Base-by-base conservation (phyloP, 2,329 filamentous ascomycete genomes). In the Plenodomus biglobosus region DNA sequence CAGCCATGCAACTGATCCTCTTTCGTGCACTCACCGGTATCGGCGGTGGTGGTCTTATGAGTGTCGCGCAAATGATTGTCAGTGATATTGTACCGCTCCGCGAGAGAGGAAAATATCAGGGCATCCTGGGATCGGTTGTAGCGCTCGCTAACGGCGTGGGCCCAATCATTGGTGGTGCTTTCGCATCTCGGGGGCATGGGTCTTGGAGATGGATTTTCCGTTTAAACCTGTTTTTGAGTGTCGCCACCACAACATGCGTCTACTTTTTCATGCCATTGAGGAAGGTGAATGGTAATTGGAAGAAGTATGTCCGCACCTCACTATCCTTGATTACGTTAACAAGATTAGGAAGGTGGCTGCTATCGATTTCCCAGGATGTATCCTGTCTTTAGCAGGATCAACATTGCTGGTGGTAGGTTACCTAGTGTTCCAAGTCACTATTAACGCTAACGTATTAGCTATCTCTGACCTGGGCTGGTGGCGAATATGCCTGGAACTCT, bases 1-100 rank as follows among this genome's bases (percentile, higher is more conserved):
- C 78, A 15, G 80, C 82, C 69, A 75, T 60, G 1, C 56, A 60
- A 41, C 46, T 87, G 24, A 86, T 85, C 65, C 73, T 80, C 13
- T 86, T 85, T 60, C 76, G 84, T 34, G 84, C 76, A 3, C 62
- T 65, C 19, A 79, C 83, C n/a, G 84, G 84, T 40, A 73, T 86
- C n/a, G 83, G 81, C 8, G 80, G 79, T 40, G 85, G 84, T 2
- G 84, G 84, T 11, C 78, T 86, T 40, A 78, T 76, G 46, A 68
- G 62, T 18, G 57, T 74, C 2, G 62, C 69, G 0, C 66, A 69
- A 59, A 69, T 74, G 17, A 72, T 72, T 17, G 66, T 73, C 4
- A 66, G 60, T 8, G 72, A 74, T 38, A 55, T 75, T 15, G 65
- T 70, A 0, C 71, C 67, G 6, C 47, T 75, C 2, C 57, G 67